Percentiles rank a stretch among this genome's conserved stretches.
phyloP scores from a whole-genome alignment of 179 eudicot species.

The Monotropa hypopitys region DNA sequence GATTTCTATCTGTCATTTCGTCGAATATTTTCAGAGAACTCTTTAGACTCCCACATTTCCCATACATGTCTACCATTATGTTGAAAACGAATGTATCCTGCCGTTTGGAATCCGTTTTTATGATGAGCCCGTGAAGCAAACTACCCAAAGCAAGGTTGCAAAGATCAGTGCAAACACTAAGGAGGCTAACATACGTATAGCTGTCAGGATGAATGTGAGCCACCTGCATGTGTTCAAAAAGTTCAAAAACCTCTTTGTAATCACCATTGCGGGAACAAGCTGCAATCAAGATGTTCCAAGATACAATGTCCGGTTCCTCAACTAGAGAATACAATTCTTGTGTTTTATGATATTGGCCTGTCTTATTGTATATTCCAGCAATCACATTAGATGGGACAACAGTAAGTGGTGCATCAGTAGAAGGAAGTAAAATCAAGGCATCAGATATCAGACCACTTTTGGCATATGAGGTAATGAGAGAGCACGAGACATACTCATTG shows the following conservation, averaged over 20 bases:
- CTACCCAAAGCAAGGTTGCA: conserved; percentile 56
- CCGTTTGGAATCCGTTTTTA: conserved; percentile 27
- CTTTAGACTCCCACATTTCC: conserved; percentile 58
- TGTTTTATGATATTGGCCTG: conserved; percentile 44
- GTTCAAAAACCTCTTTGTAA: conserved; percentile 49
- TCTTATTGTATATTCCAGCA: conserved; percentile 59
- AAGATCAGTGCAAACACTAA: conserved; percentile 42
- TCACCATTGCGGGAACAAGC: conserved; percentile 65
- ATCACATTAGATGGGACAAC: conserved; percentile 45
- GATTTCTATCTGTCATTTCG: conserved; percentile 31
- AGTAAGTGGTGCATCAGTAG: conserved; percentile 15
- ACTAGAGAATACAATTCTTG: conserved; percentile 43
- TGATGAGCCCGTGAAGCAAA: conserved; percentile 49
- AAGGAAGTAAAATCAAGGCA: conserved; percentile 34
- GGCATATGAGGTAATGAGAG: conserved; percentile 51
- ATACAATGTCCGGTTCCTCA: conserved; percentile 45
- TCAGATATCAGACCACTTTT: conserved; percentile 37
- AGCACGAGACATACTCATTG: conserved; percentile 37
- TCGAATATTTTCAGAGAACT: conserved; percentile 39
- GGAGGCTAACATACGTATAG: conserved; percentile 44
- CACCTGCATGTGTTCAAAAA: conserved; percentile 47
- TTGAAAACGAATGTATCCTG: conserved; percentile 55
- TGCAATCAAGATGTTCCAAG: conserved; percentile 61
- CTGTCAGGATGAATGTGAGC: conserved; percentile 37
- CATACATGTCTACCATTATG: conserved; percentile 57